phyloP scores from a whole-genome alignment of 164 flowering plant species.

The Liquidambar formosana region DNA sequence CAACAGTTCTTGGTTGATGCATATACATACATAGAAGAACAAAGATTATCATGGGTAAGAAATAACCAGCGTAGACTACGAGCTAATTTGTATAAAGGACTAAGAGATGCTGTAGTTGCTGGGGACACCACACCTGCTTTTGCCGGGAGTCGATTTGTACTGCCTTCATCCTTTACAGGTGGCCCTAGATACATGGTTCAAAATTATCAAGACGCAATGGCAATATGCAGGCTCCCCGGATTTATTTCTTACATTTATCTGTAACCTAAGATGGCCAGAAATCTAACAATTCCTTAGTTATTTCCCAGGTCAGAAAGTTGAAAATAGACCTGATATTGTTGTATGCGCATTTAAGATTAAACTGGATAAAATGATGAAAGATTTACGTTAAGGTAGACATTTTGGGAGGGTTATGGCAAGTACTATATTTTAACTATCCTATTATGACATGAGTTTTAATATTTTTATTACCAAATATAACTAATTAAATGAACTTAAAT shows the following conservation, averaged over 20 bases:
- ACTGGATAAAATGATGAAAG: background rate
- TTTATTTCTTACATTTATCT: too few species aligned
- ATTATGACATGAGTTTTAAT: background rate
- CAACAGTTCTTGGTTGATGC: slow-evolving; percentile 16
- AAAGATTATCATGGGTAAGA: too few species aligned
- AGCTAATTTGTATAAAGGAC: background rate
- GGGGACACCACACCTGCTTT: too few species aligned
- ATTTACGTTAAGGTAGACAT: too few species aligned
- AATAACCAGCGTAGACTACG: slow-evolving; percentile 1
- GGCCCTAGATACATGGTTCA: slow-evolving; percentile 10
- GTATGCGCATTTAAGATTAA: slow-evolving; percentile 18
- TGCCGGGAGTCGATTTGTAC: background rate
- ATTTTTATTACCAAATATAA: background rate
- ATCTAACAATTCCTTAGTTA: background rate
- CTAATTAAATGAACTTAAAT: background rate
- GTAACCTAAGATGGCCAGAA: too few species aligned
- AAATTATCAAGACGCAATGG: slow-evolving; percentile 21
- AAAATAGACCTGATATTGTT: slow-evolving; percentile 20
- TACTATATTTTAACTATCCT: background rate
- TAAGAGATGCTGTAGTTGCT: too few species aligned
- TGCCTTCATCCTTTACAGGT: slow-evolving; percentile 6
- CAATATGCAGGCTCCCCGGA: slow-evolving; percentile 16
- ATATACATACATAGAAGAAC: slow-evolving; percentile 1
- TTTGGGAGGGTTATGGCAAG: too few species aligned
- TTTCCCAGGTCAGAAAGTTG: background rate